These are phyloP conservation scores for Dactylonectria estremocensis DNA, from an alignment of 2,329 filamentous ascomycete genomes.

Conservation along the genomic window DNA sequence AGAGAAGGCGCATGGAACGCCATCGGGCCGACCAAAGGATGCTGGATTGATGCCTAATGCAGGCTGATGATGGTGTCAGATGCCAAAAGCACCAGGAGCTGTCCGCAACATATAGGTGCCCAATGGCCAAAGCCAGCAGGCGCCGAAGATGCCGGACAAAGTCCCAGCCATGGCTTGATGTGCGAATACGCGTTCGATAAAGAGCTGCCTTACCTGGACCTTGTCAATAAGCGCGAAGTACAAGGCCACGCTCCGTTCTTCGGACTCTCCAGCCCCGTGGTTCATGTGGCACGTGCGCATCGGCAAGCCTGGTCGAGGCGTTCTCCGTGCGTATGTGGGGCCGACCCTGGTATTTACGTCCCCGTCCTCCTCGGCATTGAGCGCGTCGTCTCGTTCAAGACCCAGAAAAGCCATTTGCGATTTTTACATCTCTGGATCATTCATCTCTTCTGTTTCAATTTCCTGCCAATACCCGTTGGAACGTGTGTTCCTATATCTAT, in stretches of 20 bases:
- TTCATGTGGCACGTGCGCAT: conserved; percentile 44
- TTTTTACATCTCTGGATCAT: conserved; percentile 8
- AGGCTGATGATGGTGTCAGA: conserved; percentile 18
- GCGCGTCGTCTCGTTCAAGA: conserved; percentile 28
- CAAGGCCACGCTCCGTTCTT: conserved; percentile 15
- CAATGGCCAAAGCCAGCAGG: conserved; percentile 10
- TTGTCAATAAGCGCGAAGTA: background rate
- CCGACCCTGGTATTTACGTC: conserved; percentile 42
- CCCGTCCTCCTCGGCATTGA: conserved; percentile 40
- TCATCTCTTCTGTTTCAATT: background rate
- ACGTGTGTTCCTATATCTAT: background rate
- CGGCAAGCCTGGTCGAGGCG: conserved; percentile 35
- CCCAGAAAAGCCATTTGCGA: conserved; percentile 12
- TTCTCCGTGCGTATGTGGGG: conserved; percentile 41
- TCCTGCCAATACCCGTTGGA: conserved; percentile 11
- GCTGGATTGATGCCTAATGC: conserved; percentile 23
- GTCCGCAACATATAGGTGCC: background rate
- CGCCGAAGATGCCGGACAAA: conserved; percentile 9
- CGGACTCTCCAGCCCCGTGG: conserved; percentile 29
- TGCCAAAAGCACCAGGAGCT: conserved; percentile 1
- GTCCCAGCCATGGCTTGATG: conserved; percentile 1
- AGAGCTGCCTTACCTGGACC: background rate
- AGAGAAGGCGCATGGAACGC: conserved; percentile 1
- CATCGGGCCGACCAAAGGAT: background rate
- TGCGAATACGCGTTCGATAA: conserved; percentile 18